Evolutionary conservation across 805 yeast species (phyloP).

Genomic region (Yarrowia sp.): DNA sequence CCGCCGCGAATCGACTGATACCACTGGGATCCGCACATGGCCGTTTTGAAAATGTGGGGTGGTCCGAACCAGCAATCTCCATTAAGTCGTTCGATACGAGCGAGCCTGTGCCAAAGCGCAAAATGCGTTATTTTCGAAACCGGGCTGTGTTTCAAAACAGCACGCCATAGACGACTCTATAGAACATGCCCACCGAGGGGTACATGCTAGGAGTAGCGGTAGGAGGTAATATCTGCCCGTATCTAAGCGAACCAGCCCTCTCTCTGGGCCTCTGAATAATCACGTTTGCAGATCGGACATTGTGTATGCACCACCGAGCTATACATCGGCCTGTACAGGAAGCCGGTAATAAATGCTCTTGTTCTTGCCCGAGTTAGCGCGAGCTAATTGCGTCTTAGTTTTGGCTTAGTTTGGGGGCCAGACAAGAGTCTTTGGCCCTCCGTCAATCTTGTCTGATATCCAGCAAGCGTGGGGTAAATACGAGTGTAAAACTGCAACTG

Average conservation of each 20-base stretch:
- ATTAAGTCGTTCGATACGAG: not conserved
- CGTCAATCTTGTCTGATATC: too few relatives aligned
- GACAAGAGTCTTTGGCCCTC: too few relatives aligned
- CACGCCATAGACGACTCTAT: too few relatives aligned
- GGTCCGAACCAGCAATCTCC: too few relatives aligned
- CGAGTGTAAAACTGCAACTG: too few relatives aligned
- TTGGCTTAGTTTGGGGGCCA: not conserved
- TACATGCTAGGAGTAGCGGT: too few relatives aligned
- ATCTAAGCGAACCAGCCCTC: too few relatives aligned
- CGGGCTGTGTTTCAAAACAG: too few relatives aligned
- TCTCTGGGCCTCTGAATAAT: not conserved
- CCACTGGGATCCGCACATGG: not conserved
- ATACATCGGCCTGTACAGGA: not conserved
- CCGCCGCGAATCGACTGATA: conserved; percentile 3
- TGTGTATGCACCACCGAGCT: not conserved
- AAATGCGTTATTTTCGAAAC: not conserved
- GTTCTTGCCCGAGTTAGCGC: not conserved
- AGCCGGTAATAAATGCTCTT: not conserved
- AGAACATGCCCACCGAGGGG: too few relatives aligned
- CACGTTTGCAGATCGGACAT: not conserved
- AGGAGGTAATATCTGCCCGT: too few relatives aligned
- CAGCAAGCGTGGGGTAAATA: too few relatives aligned
- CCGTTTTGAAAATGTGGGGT: too few relatives aligned
- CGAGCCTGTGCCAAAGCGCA: not conserved
- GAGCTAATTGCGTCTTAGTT: not conserved